Percentiles rank a stretch among this genome's conserved stretches.
phyloP scores from a whole-genome alignment of 305 asterid genomes.

The Lippia alba region DNA sequence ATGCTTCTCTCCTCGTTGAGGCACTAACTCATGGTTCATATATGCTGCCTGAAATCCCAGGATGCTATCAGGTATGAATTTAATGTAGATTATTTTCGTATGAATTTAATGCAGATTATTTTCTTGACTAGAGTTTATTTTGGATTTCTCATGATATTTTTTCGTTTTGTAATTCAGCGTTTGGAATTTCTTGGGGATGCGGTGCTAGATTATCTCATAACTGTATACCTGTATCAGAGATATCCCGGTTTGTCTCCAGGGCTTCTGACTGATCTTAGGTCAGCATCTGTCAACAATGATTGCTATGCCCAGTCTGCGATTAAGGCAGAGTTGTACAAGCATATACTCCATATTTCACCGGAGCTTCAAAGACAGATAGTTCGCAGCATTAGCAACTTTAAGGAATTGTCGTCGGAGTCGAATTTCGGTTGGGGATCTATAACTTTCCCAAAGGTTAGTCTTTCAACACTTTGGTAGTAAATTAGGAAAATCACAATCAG shows the following conservation, averaged over 20 bases:
- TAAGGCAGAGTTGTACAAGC: constrained; percentile 63
- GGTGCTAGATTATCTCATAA: constrained; percentile 71
- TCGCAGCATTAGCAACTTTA: constrained; percentile 36
- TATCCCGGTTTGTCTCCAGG: constrained; percentile 73
- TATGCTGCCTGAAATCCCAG: constrained; percentile 79
- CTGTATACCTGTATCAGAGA: constrained; percentile 56
- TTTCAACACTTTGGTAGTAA: no score
- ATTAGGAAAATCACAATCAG: no score
- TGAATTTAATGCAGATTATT: not conserved
- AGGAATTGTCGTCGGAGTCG: constrained; percentile 31
- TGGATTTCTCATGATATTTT: not conserved
- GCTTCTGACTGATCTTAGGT: constrained; percentile 76
- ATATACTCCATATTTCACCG: constrained; percentile 69
- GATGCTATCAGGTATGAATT: constrained; percentile 77
- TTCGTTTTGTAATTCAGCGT: constrained; percentile 53
- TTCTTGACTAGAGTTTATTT: not conserved
- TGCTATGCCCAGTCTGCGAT: constrained; percentile 74
- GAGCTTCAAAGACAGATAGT: constrained; percentile 65
- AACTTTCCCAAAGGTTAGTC: constrained; percentile 70
- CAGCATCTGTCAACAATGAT: constrained; percentile 84
- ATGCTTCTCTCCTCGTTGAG: constrained; percentile 76
- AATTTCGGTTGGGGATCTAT: constrained; percentile 86
- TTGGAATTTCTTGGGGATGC: constrained; percentile 94
- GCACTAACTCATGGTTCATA: constrained; percentile 90
- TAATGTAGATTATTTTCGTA: constrained; percentile 36